Conservation (phyloP, 2,329 filamentous ascomycete genomes). For the Aspergillus calidoustus region DNA sequence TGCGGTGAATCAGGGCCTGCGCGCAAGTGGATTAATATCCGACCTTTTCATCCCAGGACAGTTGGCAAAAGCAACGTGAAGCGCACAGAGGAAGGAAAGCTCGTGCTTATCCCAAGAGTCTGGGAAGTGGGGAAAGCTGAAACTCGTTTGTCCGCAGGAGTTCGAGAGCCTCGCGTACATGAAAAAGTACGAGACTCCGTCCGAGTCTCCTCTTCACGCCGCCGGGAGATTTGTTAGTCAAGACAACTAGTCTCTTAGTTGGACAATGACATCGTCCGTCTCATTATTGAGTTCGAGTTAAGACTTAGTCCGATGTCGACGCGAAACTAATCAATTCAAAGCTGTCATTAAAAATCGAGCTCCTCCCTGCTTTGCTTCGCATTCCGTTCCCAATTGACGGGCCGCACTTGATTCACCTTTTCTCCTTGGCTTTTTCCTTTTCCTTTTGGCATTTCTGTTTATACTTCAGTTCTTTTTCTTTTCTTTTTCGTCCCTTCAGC, state of each 20-base stretch:
- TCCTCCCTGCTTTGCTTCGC: conserved; percentile 5
- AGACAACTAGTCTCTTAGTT: neutral
- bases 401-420: conserved; percentile 7
- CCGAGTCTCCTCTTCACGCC: neutral
- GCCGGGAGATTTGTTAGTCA: neutral
- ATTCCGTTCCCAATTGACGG: conserved; percentile 13
- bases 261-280: neutral
- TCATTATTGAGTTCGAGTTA: conserved; percentile 6
- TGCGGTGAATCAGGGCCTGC: neutral
- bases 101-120: conserved; percentile 8
- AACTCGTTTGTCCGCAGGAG: conserved; percentile 13
- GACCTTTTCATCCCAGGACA: neutral
- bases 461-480: conserved; percentile 7
- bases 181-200: neutral
- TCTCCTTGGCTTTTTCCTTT: neutral
- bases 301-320: neutral
- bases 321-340: conserved; percentile 6
- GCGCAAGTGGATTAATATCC: conserved; percentile 1
- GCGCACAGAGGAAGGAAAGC: neutral
- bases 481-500: neutral
- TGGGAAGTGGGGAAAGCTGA: conserved; percentile 17
- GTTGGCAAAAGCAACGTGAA: neutral
- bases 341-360: neutral
- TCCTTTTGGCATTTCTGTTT: neutral
- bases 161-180: conserved; percentile 10